phyloP scores from a whole-genome alignment of 1,139 yeast genomes.

The Komagataea norvegica region DNA sequence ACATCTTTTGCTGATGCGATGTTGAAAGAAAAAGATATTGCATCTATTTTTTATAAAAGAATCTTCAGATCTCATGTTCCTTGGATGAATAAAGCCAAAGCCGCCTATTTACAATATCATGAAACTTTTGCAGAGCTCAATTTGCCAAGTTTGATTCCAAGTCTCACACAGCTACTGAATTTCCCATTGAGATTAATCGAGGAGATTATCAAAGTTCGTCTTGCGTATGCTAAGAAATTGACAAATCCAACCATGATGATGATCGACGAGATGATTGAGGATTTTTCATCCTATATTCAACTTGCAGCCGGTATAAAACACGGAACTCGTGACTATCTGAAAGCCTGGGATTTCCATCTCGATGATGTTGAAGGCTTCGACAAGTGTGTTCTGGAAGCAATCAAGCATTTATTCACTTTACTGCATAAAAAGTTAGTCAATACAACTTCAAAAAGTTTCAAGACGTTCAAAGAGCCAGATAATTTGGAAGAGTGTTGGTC shows the following conservation, averaged over 20 bases:
- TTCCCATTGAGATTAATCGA: slow-evolving; percentile 80
- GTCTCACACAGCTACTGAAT: slow-evolving; percentile 56
- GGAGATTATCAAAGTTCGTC: slow-evolving; percentile 72
- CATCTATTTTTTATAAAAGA: slow-evolving; percentile 53
- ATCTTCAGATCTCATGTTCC: slow-evolving; percentile 36
- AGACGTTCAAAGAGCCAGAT: slow-evolving; percentile 91
- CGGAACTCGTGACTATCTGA: slow-evolving; percentile 64
- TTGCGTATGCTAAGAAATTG: slow-evolving; percentile 72
- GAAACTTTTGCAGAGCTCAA: slow-evolving; percentile 63
- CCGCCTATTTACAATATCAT: slow-evolving; percentile 60
- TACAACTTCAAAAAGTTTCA: slow-evolving; percentile 65
- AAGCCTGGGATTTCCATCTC: slow-evolving; percentile 72
- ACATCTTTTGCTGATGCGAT: slow-evolving; percentile 78
- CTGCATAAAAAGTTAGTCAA: slow-evolving; percentile 75
- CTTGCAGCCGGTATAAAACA: slow-evolving; percentile 74
- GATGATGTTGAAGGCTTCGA: slow-evolving; percentile 70
- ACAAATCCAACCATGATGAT: slow-evolving; percentile 91
- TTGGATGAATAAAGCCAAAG: slow-evolving; percentile 71
- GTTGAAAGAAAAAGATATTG: slow-evolving; percentile 81
- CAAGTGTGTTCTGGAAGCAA: slow-evolving; percentile 66
- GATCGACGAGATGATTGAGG: slow-evolving; percentile 92
- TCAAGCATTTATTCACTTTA: slow-evolving; percentile 64
- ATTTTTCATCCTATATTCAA: slow-evolving; percentile 70
- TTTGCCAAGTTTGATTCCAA: slow-evolving; percentile 69
- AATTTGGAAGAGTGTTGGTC: slow-evolving; percentile 77